Percentiles rank a stretch among this genome's conserved stretches.
Evolutionary conservation across 805 yeast genomes (phyloP).

Genomic region (Lachancea meyersii): DNA sequence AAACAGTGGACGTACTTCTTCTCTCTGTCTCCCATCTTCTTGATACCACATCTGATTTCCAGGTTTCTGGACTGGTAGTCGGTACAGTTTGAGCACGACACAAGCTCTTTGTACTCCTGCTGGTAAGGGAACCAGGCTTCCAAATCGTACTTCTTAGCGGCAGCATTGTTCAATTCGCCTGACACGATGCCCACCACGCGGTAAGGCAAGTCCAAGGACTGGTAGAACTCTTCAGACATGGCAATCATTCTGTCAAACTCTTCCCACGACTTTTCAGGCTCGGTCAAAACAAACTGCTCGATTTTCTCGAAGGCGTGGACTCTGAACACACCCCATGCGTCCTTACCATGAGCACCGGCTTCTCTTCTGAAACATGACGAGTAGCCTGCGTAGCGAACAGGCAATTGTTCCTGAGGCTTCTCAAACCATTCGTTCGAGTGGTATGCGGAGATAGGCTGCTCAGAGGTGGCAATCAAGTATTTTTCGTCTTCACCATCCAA

Average conservation of each 20-base stretch:
- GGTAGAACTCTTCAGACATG: constrained; percentile 85
- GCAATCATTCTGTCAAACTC: constrained; percentile 96
- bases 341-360: constrained; percentile 99
- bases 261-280: constrained; percentile 96
- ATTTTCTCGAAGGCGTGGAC: constrained; percentile 98
- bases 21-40: constrained; percentile 88
- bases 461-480: constrained; percentile 96
- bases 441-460: constrained; percentile 97
- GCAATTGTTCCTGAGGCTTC: constrained; percentile 92
- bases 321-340: constrained; percentile 99
- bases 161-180: constrained; percentile 97
- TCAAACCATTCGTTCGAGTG: constrained; percentile 98
- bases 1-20: constrained; percentile 98
- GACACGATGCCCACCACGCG: constrained; percentile 97
- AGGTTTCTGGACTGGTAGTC: constrained; percentile 98
- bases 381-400: constrained; percentile 95
- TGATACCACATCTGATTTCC: constrained; percentile 97
- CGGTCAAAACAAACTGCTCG: constrained; percentile 92
- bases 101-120: constrained; percentile 95
- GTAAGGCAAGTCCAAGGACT: constrained; percentile 88
- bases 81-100: constrained; percentile 97
- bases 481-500: constrained; percentile 96
- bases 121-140: constrained; percentile 99
- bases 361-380: constrained; percentile 99
- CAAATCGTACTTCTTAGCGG: constrained; percentile 96